Evolutionary conservation across 768 basidiomycete species (phyloP).

Genomic region (Lactifluus hygrophoroides): DNA sequence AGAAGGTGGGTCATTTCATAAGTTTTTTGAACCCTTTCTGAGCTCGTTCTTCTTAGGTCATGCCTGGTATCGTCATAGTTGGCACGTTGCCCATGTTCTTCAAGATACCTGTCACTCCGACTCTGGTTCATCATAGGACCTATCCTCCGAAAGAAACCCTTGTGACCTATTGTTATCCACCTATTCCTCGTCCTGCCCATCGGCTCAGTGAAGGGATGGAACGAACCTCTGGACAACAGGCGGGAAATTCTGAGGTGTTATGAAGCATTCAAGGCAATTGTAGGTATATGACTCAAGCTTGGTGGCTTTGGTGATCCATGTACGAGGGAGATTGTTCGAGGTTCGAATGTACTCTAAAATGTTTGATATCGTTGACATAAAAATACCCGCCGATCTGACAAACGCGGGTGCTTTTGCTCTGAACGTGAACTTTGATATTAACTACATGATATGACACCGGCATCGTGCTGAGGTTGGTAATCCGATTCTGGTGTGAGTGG

Average conservation of each 20-base stretch:
- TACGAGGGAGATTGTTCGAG: too few species aligned
- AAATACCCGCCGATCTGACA: too few species aligned
- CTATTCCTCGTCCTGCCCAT: constrained; percentile 10
- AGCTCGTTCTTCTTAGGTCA: background rate
- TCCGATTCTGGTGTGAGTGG: too few species aligned
- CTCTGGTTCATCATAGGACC: background rate
- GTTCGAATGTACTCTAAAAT: too few species aligned
- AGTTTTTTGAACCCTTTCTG: background rate
- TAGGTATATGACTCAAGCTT: background rate
- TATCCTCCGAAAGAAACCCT: background rate
- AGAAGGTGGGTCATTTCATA: background rate
- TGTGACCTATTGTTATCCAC: constrained; percentile 3
- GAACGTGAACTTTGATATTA: too few species aligned
- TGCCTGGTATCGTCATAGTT: background rate
- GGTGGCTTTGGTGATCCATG: too few species aligned
- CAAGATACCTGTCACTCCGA: background rate
- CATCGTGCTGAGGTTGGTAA: too few species aligned
- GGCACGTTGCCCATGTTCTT: background rate
- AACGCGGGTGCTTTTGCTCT: too few species aligned
- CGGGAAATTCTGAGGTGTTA: constrained; percentile 11
- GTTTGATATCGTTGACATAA: too few species aligned
- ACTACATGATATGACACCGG: too few species aligned
- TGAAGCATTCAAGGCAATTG: constrained; percentile 19
- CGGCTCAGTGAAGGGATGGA: constrained; percentile 20
- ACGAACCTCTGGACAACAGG: constrained; percentile 18